A percentile compares a stretch with the other conserved stretches of the same genome.
Conservation (phyloP, 129 eudicot genomes). For the Artemisia argyi region DNA sequence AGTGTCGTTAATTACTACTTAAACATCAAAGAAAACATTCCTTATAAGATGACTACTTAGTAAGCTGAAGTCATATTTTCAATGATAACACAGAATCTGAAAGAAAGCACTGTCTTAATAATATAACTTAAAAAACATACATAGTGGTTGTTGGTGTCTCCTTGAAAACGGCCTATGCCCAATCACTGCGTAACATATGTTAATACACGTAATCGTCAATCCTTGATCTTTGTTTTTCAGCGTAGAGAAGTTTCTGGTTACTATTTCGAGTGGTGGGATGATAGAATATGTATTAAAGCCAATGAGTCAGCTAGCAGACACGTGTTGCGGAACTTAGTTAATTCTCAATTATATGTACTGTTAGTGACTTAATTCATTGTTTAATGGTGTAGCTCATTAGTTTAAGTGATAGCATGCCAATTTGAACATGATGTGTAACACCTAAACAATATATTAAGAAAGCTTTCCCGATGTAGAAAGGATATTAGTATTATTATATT, state of each 20-base stretch:
- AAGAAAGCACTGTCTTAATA: conserved; percentile 22
- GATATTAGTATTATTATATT: conserved; percentile 27
- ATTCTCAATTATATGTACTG: conserved; percentile 31
- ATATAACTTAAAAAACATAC: conserved; percentile 21
- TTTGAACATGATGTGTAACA: conserved; percentile 41
- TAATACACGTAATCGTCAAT: conserved; percentile 17
- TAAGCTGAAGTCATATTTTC: conserved; percentile 27
- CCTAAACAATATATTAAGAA: conserved; percentile 29
- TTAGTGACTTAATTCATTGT: conserved; percentile 11
- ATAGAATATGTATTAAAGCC: no score
- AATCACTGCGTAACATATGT: conserved; percentile 47
- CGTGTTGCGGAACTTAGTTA: conserved; percentile 42
- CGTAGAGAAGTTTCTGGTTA: no score
- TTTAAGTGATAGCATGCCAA: conserved; percentile 31
- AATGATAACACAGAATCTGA: conserved; percentile 37
- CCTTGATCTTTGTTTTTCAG: no score
- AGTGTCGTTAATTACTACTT: conserved; percentile 11
- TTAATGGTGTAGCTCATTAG: conserved; percentile 40
- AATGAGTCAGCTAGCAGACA: conserved; percentile 50
- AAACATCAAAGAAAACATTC: conserved; percentile 34
- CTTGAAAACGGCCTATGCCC: conserved; percentile 42
- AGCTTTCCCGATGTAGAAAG: conserved; percentile 37
- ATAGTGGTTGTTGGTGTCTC: conserved; percentile 64
- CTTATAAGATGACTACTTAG: conserved; percentile 29
- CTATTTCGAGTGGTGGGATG: no score